These are phyloP conservation scores for Hypoxylon lienhwacheense DNA, from an alignment of 495 filamentous ascomycete species.

Conservation along the genomic window DNA sequence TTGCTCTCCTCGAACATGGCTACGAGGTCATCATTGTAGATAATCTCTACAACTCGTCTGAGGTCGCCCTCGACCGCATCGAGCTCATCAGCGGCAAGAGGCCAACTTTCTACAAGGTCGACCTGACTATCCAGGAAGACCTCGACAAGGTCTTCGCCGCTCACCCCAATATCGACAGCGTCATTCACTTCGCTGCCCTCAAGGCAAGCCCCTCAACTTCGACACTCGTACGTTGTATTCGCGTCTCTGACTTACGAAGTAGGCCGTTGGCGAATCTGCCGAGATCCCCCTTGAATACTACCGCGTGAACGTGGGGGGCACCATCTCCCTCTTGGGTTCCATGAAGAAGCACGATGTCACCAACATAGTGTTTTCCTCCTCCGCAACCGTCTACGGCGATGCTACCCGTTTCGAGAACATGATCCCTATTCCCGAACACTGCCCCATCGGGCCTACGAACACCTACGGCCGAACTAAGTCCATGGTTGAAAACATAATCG, in stretches of 20 bases:
- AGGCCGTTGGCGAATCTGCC: conserved; percentile 95
- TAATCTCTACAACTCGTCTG: conserved; percentile 93
- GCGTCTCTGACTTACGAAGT: conserved; percentile 10
- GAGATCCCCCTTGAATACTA: conserved; percentile 98
- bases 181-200: conserved; percentile 96
- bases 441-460: conserved; percentile 95
- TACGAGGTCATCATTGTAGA: conserved; percentile 97
- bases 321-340: conserved; percentile 79
- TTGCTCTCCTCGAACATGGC: conserved; percentile 87
- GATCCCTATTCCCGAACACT: conserved; percentile 98
- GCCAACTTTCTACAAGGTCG: conserved; percentile 80
- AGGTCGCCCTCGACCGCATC: conserved; percentile 86
- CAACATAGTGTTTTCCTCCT: conserved; percentile 97
- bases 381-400: conserved; percentile 88
- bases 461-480: conserved; percentile 96
- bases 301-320: conserved; percentile 91
- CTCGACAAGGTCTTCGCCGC: conserved; percentile 87
- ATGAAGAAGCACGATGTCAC: conserved; percentile 88
- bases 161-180: conserved; percentile 92
- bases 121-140: conserved; percentile 80
- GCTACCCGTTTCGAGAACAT: conserved; percentile 95
- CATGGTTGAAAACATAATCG: conserved; percentile 86
- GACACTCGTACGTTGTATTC: conserved; percentile 3
- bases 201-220: conserved; percentile 64
- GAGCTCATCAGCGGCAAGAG: conserved; percentile 90